Evolutionary conservation across 1,284 basidiomycete genomes (phyloP), one percentile per base, ranked within the genome.

Genomic region (Vanrija pseudolonga): DNA sequence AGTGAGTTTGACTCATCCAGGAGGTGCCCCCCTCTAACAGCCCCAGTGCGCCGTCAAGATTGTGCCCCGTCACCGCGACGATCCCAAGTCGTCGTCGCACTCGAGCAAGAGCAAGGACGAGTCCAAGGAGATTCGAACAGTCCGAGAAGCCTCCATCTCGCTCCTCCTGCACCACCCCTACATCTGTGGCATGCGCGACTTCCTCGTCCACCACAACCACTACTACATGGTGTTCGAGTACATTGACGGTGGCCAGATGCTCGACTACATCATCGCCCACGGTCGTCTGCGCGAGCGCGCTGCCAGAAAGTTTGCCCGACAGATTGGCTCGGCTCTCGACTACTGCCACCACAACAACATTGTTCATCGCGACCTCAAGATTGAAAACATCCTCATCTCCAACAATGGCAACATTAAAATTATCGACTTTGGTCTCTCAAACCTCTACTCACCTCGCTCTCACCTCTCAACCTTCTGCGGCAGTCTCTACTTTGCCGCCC

Each of bases 151-250:
- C 0, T 90, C 90, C 7, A 82, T 95, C 56, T 94, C 86, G 50
- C 86, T 98, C 79, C 83, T 98, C 36, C 85, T 98, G 18, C 92
- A 98, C 71, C 95, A 98, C 71, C 96, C 95, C 1, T 97, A 98
- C 77, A 90, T 98, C 69, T 98, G 94, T 76, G 95, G 96, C 52
- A 98, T 98, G 95, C 87, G 91, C 65, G 93, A 96, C 80, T 95
- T 98, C 87, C 89, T 95, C 68, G 81, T 91, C 17, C 92, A 95
- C 78, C 88, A 89, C 57, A 87, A 95, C 71, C 95, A 98, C 77
- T 97, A 98, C 77, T 98, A 98, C 80, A 98, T 98, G 92, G 90
- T 98, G 5, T 93, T 90, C 74, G 95, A 98, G 76, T 98, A 97
- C 76, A 90, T 98, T 77, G 94, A 94, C 66, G 95, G 96, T 45